These are phyloP conservation scores for Neurospora discreta DNA, from an alignment of 495 filamentous ascomycete species.

Conservation along the genomic window DNA sequence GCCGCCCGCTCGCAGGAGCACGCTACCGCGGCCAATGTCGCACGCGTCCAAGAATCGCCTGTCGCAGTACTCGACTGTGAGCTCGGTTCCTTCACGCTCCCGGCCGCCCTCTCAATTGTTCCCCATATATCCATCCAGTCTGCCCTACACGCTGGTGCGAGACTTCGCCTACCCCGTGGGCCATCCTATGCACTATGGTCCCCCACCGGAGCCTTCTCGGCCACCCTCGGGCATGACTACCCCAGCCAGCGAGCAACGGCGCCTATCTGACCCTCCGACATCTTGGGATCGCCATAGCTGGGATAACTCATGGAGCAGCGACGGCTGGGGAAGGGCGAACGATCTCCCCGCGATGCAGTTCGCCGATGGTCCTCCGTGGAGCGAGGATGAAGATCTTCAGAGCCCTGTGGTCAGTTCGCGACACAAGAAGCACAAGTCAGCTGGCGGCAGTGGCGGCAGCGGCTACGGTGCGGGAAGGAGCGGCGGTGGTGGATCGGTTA, in stretches of 20 bases:
- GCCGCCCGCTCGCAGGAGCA: slow-evolving; percentile 43
- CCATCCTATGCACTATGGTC: slow-evolving; percentile 90
- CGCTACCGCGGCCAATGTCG: slow-evolving; percentile 54
- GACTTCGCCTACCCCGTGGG: slow-evolving; percentile 85
- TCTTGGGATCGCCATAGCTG: slow-evolving; percentile 51
- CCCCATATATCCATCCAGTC: slow-evolving; percentile 73
- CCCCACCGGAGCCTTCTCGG: slow-evolving; percentile 59
- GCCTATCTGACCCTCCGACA: slow-evolving; percentile 70
- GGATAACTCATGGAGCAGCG: slow-evolving; percentile 31
- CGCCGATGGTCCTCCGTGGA: slow-evolving; percentile 88
- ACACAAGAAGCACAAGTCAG: slow-evolving; percentile 77
- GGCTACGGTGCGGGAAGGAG: slow-evolving; percentile 4
- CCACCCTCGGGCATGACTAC: slow-evolving; percentile 68
- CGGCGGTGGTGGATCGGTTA: slow-evolving; percentile 28
- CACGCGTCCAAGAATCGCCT: slow-evolving; percentile 59
- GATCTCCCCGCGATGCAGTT: slow-evolving; percentile 79
- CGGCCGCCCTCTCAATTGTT: slow-evolving; percentile 69
- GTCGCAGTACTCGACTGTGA: slow-evolving; percentile 54
- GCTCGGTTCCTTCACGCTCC: slow-evolving; percentile 60
- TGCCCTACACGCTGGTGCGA: slow-evolving; percentile 81
- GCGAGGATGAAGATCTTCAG: slow-evolving; percentile 91
- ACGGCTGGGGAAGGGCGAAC: slow-evolving; percentile 35
- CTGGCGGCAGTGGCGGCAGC: slow-evolving; percentile 37
- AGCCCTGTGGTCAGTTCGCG: slow-evolving; percentile 72
- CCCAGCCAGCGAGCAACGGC: slow-evolving; percentile 68